A percentile compares a stretch with the other conserved stretches of the same genome.
Conservation (phyloP, 1,139 yeast genomes). For the Diutina ranongensis region DNA sequence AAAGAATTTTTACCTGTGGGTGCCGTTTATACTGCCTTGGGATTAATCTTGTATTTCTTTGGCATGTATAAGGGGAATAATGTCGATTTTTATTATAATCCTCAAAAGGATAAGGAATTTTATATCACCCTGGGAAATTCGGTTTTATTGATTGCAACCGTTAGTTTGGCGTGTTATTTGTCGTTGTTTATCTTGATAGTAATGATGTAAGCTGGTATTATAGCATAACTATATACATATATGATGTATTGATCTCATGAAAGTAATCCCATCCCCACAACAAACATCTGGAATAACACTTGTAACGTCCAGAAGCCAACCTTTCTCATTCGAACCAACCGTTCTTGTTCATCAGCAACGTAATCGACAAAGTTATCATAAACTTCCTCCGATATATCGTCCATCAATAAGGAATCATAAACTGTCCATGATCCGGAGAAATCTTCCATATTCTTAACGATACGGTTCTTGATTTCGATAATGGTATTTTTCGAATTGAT, state of each 20-base stretch:
- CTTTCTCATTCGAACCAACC: conserved; percentile 61
- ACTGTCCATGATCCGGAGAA: conserved; percentile 96
- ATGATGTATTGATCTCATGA: neutral
- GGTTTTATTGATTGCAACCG: conserved; percentile 28
- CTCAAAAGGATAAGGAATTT: conserved; percentile 25
- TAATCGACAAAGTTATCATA: conserved; percentile 85
- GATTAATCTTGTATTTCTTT: conserved; percentile 34
- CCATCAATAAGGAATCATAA: conserved; percentile 85
- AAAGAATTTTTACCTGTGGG: conserved; percentile 43
- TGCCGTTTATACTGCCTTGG: conserved; percentile 40
- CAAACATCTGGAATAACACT: conserved; percentile 63
- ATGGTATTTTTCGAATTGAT: conserved; percentile 83
- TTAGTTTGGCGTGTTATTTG: conserved; percentile 36
- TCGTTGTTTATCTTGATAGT: conserved; percentile 31
- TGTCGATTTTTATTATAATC: conserved; percentile 37
- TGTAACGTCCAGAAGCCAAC: conserved; percentile 94
- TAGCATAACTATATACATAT: neutral
- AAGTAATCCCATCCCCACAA: conserved; percentile 61
- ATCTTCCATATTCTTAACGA: conserved; percentile 69
- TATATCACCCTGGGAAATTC: conserved; percentile 42
- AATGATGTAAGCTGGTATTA: neutral
- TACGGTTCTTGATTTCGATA: conserved; percentile 76
- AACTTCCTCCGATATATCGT: conserved; percentile 79
- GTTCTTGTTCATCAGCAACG: conserved; percentile 76
- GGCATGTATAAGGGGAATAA: conserved; percentile 35